Base-by-base conservation (phyloP, 2,329 filamentous ascomycete species). In the Sclerotinia borealis region DNA sequence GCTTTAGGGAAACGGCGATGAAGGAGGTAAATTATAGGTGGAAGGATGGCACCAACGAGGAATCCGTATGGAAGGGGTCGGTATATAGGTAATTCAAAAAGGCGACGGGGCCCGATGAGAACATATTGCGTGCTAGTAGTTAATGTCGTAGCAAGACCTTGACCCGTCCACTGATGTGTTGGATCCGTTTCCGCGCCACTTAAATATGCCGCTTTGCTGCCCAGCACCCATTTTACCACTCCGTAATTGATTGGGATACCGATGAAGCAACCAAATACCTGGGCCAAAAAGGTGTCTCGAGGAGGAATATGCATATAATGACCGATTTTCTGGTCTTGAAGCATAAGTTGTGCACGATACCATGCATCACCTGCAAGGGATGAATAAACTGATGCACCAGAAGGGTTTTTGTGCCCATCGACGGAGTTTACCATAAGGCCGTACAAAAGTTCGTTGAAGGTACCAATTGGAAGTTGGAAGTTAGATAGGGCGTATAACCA, bases 291-390 rank as follows among this genome's bases (percentile, higher is more conserved):
- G 7, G 86, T 80, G 0, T 80, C 76, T 15, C 81, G 80, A 1
- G 84, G 84, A 0, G 84, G 82, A 0, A 87, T 78, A 60, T 87
- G 83, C 80, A 85, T 84, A 67, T 86, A 87, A 67, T 86, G 83
- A 0, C 83, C 84, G n/a, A 87, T 85, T 69, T 86, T 85, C 70
- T 83, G 82, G 68, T 87, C 85, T 68, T 87, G 83, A 0, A 86
- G 75, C 77, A 85, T 84, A 27, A 79, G 77, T 66, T 83, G 81
- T 0, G 82, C 81, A 19, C 82, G 74, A 63, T 85, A 85, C 84
- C 84, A 87, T 2, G 84, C 83, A 60, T 86, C 83, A 15, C 84
- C 84, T 1, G 84, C 83, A 19, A 87, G 85, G 11, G 81, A 75
- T 9, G 84, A 81, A 68, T 86, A 87, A 0, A 81, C 77, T 0